Conservation (phyloP, 225 moss, liverwort and hornwort species). For the Bryoerythrophyllum caledonicum region DNA sequence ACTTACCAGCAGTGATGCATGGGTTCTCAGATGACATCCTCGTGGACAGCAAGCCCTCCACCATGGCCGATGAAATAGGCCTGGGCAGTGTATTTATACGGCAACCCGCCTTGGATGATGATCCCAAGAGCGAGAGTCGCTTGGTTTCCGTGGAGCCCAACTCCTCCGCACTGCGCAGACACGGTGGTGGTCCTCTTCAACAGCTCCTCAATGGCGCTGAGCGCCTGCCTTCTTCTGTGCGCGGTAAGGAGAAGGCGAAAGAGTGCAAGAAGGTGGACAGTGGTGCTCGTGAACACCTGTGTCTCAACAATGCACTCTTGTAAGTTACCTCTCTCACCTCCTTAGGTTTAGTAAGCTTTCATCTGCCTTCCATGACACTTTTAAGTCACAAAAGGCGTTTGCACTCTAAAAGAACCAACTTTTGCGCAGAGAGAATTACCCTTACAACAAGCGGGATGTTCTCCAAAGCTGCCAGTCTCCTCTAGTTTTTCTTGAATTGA, state of each 20-base stretch:
- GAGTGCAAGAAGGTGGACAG: slow-evolving; percentile 67
- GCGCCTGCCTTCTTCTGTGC: slow-evolving; percentile 47
- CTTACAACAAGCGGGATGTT: slow-evolving; percentile 92
- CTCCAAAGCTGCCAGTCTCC: slow-evolving; percentile 91
- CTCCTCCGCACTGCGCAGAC: slow-evolving; percentile 37
- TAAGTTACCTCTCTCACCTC: slow-evolving; percentile 40
- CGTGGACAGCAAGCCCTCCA: slow-evolving; percentile 70
- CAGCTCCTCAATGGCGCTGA: slow-evolving; percentile 62
- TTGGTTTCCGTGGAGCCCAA: slow-evolving; percentile 36
- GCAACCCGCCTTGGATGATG: slow-evolving; percentile 47
- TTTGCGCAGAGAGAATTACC: slow-evolving; percentile 82
- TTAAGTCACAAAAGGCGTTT: not conserved
- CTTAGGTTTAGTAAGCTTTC: not conserved
- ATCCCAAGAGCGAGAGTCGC: slow-evolving; percentile 33
- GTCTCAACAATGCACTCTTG: slow-evolving; percentile 73
- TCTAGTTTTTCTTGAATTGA: slow-evolving; percentile 85
- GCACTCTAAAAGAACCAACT: slow-evolving; percentile 37
- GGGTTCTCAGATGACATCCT: slow-evolving; percentile 67
- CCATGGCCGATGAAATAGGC: slow-evolving; percentile 77
- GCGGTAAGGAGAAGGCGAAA: slow-evolving; percentile 86
- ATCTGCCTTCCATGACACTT: slow-evolving; percentile 16
- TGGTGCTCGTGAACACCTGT: slow-evolving; percentile 51
- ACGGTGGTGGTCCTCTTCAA: slow-evolving; percentile 48
- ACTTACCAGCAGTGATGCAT: slow-evolving; percentile 45
- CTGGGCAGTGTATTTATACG: slow-evolving; percentile 71